Evolutionary conservation across 2,329 filamentous ascomycete species (phyloP), one percentile per base, ranked within the genome.

Genomic region (Diplocarpon rosae): DNA sequence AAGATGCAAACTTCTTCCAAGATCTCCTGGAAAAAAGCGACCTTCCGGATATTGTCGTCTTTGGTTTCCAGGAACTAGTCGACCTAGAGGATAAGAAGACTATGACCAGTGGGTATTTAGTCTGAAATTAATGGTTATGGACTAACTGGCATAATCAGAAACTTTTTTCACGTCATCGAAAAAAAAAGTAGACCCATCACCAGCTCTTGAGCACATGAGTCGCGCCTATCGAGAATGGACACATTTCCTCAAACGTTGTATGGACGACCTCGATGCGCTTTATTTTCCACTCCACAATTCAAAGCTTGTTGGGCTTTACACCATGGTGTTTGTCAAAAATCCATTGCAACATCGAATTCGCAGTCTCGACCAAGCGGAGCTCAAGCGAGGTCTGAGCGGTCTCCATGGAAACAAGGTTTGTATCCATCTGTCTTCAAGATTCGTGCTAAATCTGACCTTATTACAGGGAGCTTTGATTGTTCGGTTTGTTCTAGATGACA

Each of bases 11-110:
- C 35, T 96, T 96, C 62, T 84, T 96, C 58, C 78, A 80, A 52
- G 78, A 90, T 46, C 73, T 94, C 13, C 70, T 98, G 20, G 76
- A 81, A 52, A 76, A 75, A n/a, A 80, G 83, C 50, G 75, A 82
- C 32, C 79, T 83, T 7, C 87, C 92, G 0, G 92, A 96, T 55
- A 88, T 98, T 39, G 67, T 96, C 2, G 77, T 96, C 1, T 98
- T 98, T 69, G 90, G 89, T 1, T 98, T 98, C 63, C 92, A 98
- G 63, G 92, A 98, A 64, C 73, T 98, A n/a, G 92, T 98, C 3
- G 92, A 98, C 59, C 71, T 98, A 7, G 92, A 98, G 63, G 86
- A 98, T 66, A 96, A 96, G 68, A 93, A 89, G 54, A 84, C 93
- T 40, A 96, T 90, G 16, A 92, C 92, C n/a, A 95, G 79, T 78